These are phyloP conservation scores for Diaporthe vexans DNA, from an alignment of 2,329 filamentous ascomycete species.

Conservation along the genomic window DNA sequence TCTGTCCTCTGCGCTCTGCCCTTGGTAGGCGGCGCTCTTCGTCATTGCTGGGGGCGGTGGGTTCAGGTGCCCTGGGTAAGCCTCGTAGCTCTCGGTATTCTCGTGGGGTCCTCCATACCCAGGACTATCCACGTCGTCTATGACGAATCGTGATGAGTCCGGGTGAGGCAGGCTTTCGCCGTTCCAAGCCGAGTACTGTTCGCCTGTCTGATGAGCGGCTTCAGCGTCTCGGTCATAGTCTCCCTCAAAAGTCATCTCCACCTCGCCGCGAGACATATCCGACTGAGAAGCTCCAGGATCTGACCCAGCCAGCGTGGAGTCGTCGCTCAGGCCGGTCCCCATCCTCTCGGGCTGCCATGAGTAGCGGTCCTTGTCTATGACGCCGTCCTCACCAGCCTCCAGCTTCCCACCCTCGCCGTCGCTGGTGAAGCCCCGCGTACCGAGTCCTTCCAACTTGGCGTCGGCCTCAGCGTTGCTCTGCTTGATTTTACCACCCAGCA, in stretches of 20 bases:
- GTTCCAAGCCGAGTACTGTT: conserved; percentile 2
- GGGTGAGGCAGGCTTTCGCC: background rate
- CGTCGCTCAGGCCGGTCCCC: conserved; percentile 28
- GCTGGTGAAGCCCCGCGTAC: background rate
- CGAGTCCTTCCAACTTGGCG: conserved; percentile 8
- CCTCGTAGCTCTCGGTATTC: background rate
- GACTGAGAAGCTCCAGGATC: background rate
- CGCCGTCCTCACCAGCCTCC: background rate
- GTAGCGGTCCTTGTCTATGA: background rate
- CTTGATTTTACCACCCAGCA: conserved; percentile 31
- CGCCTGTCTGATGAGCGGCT: background rate
- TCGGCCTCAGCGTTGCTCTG: conserved; percentile 34
- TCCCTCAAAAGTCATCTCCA: background rate
- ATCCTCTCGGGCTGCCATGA: conserved; percentile 38
- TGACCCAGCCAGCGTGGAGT: conserved; percentile 25
- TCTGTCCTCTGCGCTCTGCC: background rate
- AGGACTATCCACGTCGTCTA: conserved; percentile 34
- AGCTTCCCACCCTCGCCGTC: background rate
- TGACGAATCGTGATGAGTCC: conserved; percentile 28
- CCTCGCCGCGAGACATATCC: background rate
- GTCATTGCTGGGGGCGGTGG: background rate
- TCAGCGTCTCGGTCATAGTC: background rate
- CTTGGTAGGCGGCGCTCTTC: background rate
- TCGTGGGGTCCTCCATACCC: background rate
- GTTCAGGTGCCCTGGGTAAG: background rate